Evolutionary conservation across 441 rosid genomes (phyloP).

Genomic region (Dalechampia spathulata): DNA sequence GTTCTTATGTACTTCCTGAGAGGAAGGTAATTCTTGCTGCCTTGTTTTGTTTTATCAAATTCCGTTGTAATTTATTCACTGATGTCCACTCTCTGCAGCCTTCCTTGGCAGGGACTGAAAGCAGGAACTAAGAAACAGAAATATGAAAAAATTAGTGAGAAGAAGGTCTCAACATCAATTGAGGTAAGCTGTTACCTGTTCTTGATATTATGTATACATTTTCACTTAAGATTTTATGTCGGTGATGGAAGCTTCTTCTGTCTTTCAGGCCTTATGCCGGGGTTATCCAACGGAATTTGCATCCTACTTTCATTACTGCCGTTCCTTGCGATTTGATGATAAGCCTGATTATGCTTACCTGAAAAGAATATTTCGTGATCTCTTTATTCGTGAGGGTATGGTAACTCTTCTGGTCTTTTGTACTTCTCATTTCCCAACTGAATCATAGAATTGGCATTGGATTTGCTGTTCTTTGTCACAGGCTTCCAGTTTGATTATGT

Average conservation of each 20-base stretch:
- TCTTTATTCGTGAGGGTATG: conserved; percentile 90
- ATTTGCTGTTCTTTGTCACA: conserved; percentile 21
- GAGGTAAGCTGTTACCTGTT: conserved; percentile 46
- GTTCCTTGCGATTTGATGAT: conserved; percentile 87
- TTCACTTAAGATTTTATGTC: background rate
- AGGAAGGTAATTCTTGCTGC: conserved; percentile 60
- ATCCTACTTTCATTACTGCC: conserved; percentile 91
- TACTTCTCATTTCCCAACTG: background rate
- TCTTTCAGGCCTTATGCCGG: conserved; percentile 67
- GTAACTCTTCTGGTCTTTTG: background rate
- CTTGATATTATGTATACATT: background rate
- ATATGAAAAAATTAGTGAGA: conserved; percentile 81
- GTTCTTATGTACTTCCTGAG: conserved; percentile 81
- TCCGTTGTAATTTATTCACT: conserved; percentile 8
- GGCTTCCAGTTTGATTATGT: conserved; percentile 97
- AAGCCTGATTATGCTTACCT: conserved; percentile 90
- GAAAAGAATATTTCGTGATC: conserved; percentile 87
- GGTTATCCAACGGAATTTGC: conserved; percentile 96
- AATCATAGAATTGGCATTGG: background rate
- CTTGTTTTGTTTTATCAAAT: background rate
- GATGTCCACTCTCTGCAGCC: conserved; percentile 34
- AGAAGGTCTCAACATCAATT: conserved; percentile 75
- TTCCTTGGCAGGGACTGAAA: conserved; percentile 92
- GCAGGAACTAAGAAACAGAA: conserved; percentile 85
- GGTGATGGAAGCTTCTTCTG: background rate